Percentiles rank a stretch among this genome's conserved stretches.
These are phyloP conservation scores for Agrocybe praecox DNA, from an alignment of 768 basidiomycete genomes.

Conservation along the genomic window DNA sequence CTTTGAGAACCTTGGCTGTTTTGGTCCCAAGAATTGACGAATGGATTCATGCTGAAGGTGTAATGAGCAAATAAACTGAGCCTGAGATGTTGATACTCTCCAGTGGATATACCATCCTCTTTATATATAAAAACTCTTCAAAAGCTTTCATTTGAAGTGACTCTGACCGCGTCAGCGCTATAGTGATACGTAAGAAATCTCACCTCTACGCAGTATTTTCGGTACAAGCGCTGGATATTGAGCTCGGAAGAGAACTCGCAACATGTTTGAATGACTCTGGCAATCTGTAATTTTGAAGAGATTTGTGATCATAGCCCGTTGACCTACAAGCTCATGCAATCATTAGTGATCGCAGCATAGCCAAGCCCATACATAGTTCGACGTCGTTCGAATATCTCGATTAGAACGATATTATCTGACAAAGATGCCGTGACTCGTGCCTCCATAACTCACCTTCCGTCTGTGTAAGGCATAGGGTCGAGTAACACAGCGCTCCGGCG, in stretches of 20 bases:
- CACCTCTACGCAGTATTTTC: background rate
- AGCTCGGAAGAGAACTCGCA: background rate
- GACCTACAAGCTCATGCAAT: background rate
- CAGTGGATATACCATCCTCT: background rate
- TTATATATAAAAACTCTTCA: background rate
- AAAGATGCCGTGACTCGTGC: too few species aligned
- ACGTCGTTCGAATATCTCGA: background rate
- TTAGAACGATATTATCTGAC: background rate
- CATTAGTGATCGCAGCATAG: background rate
- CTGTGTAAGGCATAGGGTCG: too few species aligned
- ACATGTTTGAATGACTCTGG: background rate
- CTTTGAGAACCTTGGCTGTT: background rate
- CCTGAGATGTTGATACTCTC: background rate
- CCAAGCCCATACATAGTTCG: background rate
- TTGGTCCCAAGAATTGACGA: slow-evolving; percentile 12
- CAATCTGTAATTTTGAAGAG: background rate
- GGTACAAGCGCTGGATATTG: background rate
- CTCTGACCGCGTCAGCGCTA: background rate
- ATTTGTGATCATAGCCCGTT: background rate
- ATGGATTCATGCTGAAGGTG: slow-evolving; percentile 8
- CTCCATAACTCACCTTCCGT: too few species aligned
- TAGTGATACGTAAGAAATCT: background rate
- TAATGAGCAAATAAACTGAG: background rate
- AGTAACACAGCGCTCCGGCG: too few species aligned
- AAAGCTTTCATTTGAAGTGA: background rate